Evolutionary conservation across 108 stramenopile species (phyloP).

Genomic region (Stephanodiscus triporus): DNA sequence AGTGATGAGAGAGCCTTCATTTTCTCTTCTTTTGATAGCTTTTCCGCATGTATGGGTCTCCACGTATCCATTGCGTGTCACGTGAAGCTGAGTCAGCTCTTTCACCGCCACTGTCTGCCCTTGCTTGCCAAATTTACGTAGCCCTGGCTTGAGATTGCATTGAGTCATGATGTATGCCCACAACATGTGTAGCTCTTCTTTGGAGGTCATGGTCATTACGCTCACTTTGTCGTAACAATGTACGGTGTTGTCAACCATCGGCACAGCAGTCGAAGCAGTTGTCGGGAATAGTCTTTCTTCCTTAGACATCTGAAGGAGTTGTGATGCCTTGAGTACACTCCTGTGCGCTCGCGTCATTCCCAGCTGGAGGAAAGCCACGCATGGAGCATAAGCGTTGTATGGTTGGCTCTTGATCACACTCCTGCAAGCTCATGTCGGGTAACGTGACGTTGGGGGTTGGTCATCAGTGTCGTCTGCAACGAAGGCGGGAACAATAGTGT

Average conservation of each 20-base stretch:
- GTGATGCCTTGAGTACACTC: no score
- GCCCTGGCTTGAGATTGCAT: conserved; percentile 1
- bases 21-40: conserved; percentile 16
- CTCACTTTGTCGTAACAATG: background rate
- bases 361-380: no score
- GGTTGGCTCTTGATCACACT: no score
- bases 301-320: no score
- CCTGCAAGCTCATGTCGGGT: no score
- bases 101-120: background rate
- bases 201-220: background rate
- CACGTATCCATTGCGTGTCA: background rate
- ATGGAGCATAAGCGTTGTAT: no score
- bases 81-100: background rate
- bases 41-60: background rate
- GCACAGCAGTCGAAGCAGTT: no score
- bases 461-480: no score
- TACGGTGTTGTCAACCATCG: background rate
- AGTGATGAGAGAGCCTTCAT: conserved; percentile 19
- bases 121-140: background rate
- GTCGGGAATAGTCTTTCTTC: no score
- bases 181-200: background rate
- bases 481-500: no score
- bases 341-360: no score
- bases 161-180: conserved; percentile 7
- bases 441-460: no score